Evolutionary conservation across 805 yeast genomes (phyloP), one percentile per base, ranked within the genome.

Genomic region (Brettanomyces nanus): DNA sequence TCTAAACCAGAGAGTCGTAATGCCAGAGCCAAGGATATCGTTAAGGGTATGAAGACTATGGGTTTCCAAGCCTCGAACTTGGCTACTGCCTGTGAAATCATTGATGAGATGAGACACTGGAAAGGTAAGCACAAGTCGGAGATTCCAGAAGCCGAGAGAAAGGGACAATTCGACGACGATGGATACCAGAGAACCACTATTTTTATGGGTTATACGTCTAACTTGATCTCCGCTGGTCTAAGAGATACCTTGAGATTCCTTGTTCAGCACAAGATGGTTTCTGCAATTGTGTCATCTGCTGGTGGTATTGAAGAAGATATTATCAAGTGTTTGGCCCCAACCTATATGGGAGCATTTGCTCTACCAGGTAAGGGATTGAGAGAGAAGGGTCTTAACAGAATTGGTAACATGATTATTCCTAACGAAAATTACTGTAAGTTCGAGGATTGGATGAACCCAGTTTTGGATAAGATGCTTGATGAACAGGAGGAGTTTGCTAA

Each of bases 241-340:
- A 77, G 99, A 62, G 95, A 89, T 52, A 86, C 96, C 22, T 65
- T 92, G 48, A 73, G 92, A 56, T 90, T 69, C 58, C 70, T 92
- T 50, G 97, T 87, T 23, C 95, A 94, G 61, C 80, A 94, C 65
- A 90, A 87, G 61, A 84, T 83, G 75, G 95, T 92, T 32, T 82
- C 87, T 51, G 97, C 95, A 14, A 77, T 92, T 52, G 98, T 92
- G 35, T 82, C 97, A n/a, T 75, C 90, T 45, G 98, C 96, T 18
- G 99, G 99, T 48, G 99, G 98, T 48, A 79, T 92, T 44, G 99
- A 92, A 61, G 99, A 92, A 66, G 99, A 92, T 63, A 65, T 92
- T 35, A 92, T 92, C 69, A 92, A 92, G 62, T 87, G 95, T 58
- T 69, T 92, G 40, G 98, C 97, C 2, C 96, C 97, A 39, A 92